Evolutionary conservation across 768 basidiomycete species (phyloP).

Genomic region (Phanerochaete carnosa): DNA sequence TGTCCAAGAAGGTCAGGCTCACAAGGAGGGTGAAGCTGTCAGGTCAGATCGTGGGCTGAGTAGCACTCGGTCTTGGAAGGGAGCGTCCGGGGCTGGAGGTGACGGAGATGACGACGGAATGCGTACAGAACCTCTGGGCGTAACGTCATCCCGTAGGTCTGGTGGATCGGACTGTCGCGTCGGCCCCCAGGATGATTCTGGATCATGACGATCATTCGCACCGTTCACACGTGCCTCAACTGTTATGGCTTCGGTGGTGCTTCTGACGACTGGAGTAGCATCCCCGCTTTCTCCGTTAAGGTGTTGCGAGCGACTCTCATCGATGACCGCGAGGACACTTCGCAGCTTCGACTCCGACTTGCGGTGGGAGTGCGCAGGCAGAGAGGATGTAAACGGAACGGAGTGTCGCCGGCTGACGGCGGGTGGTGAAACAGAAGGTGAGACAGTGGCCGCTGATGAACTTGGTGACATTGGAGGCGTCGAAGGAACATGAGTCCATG

Average conservation of each 20-base stretch:
- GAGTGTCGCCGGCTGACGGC: constrained; percentile 46
- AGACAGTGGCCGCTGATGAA: constrained; percentile 17
- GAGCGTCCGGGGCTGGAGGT: constrained; percentile 16
- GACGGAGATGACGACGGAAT: constrained; percentile 19
- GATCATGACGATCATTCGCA: background rate
- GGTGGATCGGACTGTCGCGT: constrained; percentile 1
- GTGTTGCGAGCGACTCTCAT: constrained; percentile 44
- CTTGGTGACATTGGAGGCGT: constrained; percentile 16
- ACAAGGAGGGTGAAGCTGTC: constrained; percentile 23
- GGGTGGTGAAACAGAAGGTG: constrained; percentile 19
- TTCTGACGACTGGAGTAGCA: background rate
- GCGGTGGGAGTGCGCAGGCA: constrained; percentile 34
- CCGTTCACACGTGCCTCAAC: background rate
- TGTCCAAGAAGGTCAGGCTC: background rate
- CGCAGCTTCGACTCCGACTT: constrained; percentile 69
- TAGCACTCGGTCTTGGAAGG: constrained; percentile 21
- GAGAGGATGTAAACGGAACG: constrained; percentile 35
- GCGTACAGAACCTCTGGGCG: constrained; percentile 42
- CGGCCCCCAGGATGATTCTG: constrained; percentile 3
- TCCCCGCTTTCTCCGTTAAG: background rate
- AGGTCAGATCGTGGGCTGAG: constrained; percentile 30
- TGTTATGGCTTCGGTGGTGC: background rate
- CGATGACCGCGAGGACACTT: constrained; percentile 67
- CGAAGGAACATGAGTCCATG: constrained; percentile 26
- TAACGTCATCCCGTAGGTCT: constrained; percentile 31